Evolutionary conservation across 1,284 basidiomycete species (phyloP).

Genomic region (Takashimella koratensis): DNA sequence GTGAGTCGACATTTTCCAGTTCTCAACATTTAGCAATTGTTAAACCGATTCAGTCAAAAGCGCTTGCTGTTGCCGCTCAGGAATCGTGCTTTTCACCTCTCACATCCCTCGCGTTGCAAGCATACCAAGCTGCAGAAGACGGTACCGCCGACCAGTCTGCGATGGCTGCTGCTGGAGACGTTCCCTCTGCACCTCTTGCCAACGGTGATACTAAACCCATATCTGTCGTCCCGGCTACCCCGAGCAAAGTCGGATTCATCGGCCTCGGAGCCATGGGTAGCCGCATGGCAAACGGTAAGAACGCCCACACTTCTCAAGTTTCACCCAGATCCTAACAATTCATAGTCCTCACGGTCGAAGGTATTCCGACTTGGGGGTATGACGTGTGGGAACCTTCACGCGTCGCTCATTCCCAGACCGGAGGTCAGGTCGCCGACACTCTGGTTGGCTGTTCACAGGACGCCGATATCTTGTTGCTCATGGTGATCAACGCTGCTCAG

Average conservation of each 20-base stretch:
- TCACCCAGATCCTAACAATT: no score
- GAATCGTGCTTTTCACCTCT: not conserved
- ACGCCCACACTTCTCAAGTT: no score
- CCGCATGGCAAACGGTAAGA: conserved; percentile 17
- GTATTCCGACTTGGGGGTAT: conserved; percentile 9
- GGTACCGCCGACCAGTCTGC: not conserved
- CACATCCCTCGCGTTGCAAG: not conserved
- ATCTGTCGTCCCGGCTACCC: not conserved
- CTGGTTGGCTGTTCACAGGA: conserved; percentile 9
- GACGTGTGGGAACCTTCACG: conserved; percentile 18
- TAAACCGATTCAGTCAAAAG: not conserved
- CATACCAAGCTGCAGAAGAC: not conserved
- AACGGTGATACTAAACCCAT: not conserved
- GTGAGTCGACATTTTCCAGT: not conserved
- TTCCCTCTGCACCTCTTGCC: not conserved
- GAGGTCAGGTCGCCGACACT: conserved; percentile 10
- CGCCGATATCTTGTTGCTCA: conserved; percentile 21
- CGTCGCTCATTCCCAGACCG: conserved; percentile 7
- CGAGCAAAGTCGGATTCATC: conserved; percentile 14
- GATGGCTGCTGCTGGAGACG: not conserved
- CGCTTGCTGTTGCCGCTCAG: not conserved
- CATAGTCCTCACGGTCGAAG: not conserved
- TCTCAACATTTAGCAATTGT: not conserved
- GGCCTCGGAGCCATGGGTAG: conserved; percentile 19
- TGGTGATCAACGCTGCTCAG: conserved; percentile 24